Conservation (phyloP, 108 stramenopile species). For the Schizochytrium sp. region DNA sequence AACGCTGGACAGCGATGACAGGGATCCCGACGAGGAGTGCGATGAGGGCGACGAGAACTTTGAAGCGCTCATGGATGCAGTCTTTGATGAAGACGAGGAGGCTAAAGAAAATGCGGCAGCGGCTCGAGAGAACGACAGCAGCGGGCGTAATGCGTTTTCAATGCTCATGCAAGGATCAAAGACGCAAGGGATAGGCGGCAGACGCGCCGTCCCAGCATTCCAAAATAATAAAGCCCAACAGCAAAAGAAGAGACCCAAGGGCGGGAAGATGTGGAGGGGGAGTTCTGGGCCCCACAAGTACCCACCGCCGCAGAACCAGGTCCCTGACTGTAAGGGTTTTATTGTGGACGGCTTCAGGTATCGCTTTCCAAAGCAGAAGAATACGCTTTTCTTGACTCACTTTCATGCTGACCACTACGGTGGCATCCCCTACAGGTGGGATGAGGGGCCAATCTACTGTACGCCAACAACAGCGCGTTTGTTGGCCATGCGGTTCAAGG, state of each 20-base stretch:
- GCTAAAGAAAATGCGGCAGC: background rate
- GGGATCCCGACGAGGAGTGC: background rate
- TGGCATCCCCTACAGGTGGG: background rate
- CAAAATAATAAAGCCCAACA: background rate
- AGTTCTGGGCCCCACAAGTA: no score
- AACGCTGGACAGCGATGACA: background rate
- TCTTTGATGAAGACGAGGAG: background rate
- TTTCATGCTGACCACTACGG: conserved; percentile 7
- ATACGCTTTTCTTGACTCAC: background rate
- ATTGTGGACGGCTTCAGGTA: background rate
- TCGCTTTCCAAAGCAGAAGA: background rate
- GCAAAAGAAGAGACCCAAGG: no score
- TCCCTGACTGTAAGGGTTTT: background rate
- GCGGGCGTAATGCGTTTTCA: background rate
- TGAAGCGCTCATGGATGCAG: background rate
- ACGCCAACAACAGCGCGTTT: background rate
- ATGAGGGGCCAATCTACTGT: background rate
- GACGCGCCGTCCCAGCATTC: background rate
- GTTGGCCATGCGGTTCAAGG: background rate
- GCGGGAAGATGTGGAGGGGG: no score
- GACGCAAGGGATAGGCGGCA: background rate
- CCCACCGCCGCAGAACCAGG: background rate
- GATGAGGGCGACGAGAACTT: background rate
- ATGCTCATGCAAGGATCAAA: background rate
- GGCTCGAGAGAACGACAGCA: background rate